These are phyloP conservation scores for Fomitopsis palustris DNA, from an alignment of 1,284 basidiomycete species.

Conservation along the genomic window DNA sequence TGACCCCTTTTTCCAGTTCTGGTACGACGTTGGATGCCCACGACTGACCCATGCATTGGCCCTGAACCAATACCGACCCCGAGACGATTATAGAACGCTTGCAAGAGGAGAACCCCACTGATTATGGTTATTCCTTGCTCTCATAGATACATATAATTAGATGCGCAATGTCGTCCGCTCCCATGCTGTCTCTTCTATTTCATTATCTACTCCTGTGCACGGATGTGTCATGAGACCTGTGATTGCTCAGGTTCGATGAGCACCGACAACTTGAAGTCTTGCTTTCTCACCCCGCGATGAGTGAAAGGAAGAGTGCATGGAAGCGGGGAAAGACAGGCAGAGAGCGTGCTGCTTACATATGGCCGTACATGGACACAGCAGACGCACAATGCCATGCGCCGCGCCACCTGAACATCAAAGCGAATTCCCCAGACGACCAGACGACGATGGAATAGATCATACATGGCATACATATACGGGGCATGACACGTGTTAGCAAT, in stretches of 20 bases:
- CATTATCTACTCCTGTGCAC: not conserved
- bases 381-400: not conserved
- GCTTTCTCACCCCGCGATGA: too few relatives aligned
- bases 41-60: not conserved
- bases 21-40: not conserved
- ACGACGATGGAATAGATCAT: not conserved
- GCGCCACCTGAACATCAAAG: too few relatives aligned
- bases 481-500: not conserved
- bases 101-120: not conserved
- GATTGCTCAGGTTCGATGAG: too few relatives aligned
- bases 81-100: not conserved
- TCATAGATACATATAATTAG: not conserved
- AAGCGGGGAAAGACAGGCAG: too few relatives aligned
- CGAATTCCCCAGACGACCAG: too few relatives aligned
- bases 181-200: not conserved
- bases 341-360: too few relatives aligned
- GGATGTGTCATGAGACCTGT: too few relatives aligned
- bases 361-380: not conserved
- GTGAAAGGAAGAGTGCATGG: too few relatives aligned
- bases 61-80: not conserved
- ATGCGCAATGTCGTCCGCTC: not conserved
- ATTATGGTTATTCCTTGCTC: not conserved
- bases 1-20: not conserved
- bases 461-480: not conserved
- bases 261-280: too few relatives aligned